Evolutionary conservation across 2,329 filamentous ascomycete species (phyloP), one percentile per base, ranked within the genome.

Genomic region (Sarocladiaceae sp.): DNA sequence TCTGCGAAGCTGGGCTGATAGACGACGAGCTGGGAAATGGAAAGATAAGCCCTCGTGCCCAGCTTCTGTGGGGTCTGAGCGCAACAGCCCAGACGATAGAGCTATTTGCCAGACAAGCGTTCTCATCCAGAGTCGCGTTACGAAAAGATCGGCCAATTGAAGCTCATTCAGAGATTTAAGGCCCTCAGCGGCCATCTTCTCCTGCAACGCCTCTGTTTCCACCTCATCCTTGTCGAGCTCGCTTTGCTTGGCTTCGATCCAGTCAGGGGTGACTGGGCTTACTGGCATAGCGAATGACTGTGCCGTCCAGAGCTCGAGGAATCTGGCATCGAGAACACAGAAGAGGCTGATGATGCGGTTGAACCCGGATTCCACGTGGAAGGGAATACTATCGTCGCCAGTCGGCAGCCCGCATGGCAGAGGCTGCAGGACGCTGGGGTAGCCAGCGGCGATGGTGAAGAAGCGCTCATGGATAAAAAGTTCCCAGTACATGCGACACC

Each of bases 381-480:
- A 46, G 1, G 64, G 62, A 13, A 67, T 64, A 18, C 50, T 56
- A 2, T 52, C 44, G 48, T 68, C 66, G 9, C 51, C 27, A 2
- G 54, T 34, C 2, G 62, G 62, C 15, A 60, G 50, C 3, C 59
- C 58, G 1, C 55, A 55, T 13, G 50, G 45, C 6, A 68, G 58
- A 1, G 63, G 59, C 7, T 52, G 51, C 47, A 68, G 53, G 13
- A 59, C 54, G 21, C 61, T 60, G 2, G 65, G 62, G 4, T 68
- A 68, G 33, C 73, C 73, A 31, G 73, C 67, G 3, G 72, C 60
- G 20, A 78, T 69, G 26, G 70, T 69, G n/a, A 74, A 53, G 52
- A 78, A 78, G 13, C 76, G 68, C 53, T 78, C 75, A 47, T 78
- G 73, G 24, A 78, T 73, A 50, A 72, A 78, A 11, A 67, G 67